Conservation (phyloP, 169 alveolate genomes). For the Plasmodium yoelii region DNA sequence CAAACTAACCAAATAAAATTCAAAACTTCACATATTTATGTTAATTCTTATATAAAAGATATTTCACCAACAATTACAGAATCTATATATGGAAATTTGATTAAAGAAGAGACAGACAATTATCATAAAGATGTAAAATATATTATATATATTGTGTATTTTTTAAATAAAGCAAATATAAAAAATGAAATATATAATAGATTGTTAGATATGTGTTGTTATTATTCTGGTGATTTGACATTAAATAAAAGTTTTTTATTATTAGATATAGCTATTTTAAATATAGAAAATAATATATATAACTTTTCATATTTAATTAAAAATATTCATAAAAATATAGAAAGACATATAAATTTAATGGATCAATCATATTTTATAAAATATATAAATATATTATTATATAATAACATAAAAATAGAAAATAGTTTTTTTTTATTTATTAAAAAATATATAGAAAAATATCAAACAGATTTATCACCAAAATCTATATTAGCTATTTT, state of each 20-base stretch:
- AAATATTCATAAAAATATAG: constrained; percentile 49
- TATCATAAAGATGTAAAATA: constrained; percentile 41
- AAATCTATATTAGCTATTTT: constrained; percentile 27
- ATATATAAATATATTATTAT: constrained; percentile 25
- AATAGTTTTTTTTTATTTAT: constrained; percentile 35
- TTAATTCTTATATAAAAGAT: background rate
- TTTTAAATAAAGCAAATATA: constrained; percentile 57
- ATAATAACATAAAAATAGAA: constrained; percentile 22
- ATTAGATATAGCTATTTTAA: constrained; percentile 13
- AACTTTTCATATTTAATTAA: background rate
- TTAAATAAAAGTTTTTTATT: constrained; percentile 39
- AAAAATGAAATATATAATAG: constrained; percentile 34
- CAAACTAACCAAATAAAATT: background rate
- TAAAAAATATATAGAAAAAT: constrained; percentile 12
- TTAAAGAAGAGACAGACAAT: constrained; percentile 54
- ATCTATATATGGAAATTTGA: background rate
- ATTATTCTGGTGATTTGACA: constrained; percentile 33
- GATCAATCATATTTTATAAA: constrained; percentile 13
- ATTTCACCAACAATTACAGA: no score
- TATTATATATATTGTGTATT: constrained; percentile 27
- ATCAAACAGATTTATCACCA: background rate
- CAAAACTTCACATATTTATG: background rate
- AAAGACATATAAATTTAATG: constrained; percentile 30
- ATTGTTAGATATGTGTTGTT: constrained; percentile 49
- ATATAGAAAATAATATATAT: background rate